Evolutionary conservation across 768 basidiomycete species (phyloP).

Genomic region (Filobasidium floriforme): DNA sequence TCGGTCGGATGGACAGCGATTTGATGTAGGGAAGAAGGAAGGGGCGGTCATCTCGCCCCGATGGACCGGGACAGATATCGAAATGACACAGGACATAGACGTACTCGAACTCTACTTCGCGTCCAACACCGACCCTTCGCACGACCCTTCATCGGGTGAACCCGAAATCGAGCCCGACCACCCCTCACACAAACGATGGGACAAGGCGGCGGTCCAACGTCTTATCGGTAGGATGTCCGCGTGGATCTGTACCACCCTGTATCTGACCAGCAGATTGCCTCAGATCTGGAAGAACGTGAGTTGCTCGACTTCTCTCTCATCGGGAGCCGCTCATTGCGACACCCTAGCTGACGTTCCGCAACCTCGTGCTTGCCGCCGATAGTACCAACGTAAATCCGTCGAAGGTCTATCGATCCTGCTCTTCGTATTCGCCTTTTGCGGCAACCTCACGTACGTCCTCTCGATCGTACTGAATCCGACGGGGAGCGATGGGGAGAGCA

Average conservation of each 20-base stretch:
- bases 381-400: constrained; percentile 85
- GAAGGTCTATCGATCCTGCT: constrained; percentile 92
- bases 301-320: constrained; percentile 33
- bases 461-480: constrained; percentile 74
- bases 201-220: constrained; percentile 47
- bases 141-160: neutral
- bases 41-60: too few species aligned
- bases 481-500: constrained; percentile 48
- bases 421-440: constrained; percentile 86
- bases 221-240: constrained; percentile 83
- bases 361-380: constrained; percentile 6
- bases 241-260: constrained; percentile 87
- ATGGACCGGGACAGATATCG: too few species aligned
- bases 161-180: neutral
- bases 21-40: constrained; percentile 34
- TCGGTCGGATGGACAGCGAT: constrained; percentile 48
- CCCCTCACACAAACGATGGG: neutral
- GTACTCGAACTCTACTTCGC: neutral
- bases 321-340: too few species aligned
- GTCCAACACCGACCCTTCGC: neutral
- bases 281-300: constrained; percentile 99
- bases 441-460: constrained; percentile 85
- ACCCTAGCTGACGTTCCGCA: neutral
- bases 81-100: too few species aligned
- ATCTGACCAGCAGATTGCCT: constrained; percentile 85